A percentile compares a stretch with the other conserved stretches of the same genome.
Conservation (phyloP, 495 filamentous ascomycete species). For the Aspergillus coremiiformis region DNA sequence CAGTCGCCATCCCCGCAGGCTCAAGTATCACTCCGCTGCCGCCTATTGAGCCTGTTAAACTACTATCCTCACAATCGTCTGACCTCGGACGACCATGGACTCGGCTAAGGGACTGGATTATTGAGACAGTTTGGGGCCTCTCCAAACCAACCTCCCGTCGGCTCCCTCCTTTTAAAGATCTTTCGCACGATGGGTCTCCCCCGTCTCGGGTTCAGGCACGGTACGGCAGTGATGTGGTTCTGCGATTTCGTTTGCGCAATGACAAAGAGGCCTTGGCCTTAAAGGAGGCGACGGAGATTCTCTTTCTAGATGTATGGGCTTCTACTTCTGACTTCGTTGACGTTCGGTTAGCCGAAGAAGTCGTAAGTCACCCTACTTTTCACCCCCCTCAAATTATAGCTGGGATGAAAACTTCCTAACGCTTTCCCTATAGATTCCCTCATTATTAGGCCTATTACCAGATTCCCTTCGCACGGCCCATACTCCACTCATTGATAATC, state of each 20-base stretch:
- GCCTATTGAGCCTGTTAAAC: slow-evolving; percentile 31
- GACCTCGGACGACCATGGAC: slow-evolving; percentile 37
- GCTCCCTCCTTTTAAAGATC: slow-evolving; percentile 3
- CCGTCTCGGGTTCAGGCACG: slow-evolving; percentile 49
- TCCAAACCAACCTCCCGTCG: slow-evolving; percentile 13
- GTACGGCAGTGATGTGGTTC: slow-evolving; percentile 76
- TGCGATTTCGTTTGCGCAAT: slow-evolving; percentile 75
- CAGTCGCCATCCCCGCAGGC: slow-evolving; percentile 35
- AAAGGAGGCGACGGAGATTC: slow-evolving; percentile 61
- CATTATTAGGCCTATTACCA: slow-evolving; percentile 79
- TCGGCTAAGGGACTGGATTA: slow-evolving; percentile 56
- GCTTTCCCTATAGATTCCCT: slow-evolving; percentile 47
- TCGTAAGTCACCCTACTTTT: slow-evolving; percentile 43
- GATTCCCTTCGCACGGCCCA: slow-evolving; percentile 64
- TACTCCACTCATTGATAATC: slow-evolving; percentile 68
- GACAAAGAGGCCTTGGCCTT: slow-evolving; percentile 64
- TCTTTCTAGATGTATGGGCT: slow-evolving; percentile 87
- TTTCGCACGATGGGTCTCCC: slow-evolving; percentile 19
- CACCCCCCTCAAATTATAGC: not conserved
- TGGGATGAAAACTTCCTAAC: not conserved
- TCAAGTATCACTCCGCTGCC: slow-evolving; percentile 37
- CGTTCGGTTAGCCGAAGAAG: slow-evolving; percentile 68
- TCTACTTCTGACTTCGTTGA: slow-evolving; percentile 81
- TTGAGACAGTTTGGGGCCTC: slow-evolving; percentile 58
- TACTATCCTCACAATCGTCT: slow-evolving; percentile 21